Evolutionary conservation across 176 grass and related monocot species (phyloP).

Genomic region (Bolboschoenus planiculmis): DNA sequence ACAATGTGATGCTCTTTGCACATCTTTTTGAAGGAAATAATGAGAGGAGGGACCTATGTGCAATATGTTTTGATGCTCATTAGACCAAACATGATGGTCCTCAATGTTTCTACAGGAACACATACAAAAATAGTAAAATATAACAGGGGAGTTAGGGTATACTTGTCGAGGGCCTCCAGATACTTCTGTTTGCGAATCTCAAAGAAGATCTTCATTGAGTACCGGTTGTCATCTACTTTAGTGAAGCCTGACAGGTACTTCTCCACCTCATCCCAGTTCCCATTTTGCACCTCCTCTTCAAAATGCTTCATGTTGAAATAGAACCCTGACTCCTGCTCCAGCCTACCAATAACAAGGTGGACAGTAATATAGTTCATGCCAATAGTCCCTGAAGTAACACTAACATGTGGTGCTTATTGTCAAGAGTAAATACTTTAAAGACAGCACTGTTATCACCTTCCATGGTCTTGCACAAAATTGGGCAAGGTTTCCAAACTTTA

Average conservation of each 20-base stretch:
- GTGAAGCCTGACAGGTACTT: constrained; percentile 40
- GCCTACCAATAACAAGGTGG: constrained; percentile 13
- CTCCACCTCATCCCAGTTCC: constrained; percentile 45
- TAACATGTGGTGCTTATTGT: neutral
- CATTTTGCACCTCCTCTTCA: constrained; percentile 39
- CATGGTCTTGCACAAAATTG: too few species aligned
- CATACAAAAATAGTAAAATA: neutral
- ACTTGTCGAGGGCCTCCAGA: constrained; percentile 42
- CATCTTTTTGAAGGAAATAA: neutral
- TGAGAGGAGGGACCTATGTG: neutral
- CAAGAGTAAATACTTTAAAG: neutral
- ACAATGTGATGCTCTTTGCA: neutral
- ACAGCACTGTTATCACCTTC: neutral
- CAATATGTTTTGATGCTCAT: constrained; percentile 3
- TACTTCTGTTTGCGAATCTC: constrained; percentile 50
- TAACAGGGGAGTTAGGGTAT: neutral
- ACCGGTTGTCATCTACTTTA: constrained; percentile 43
- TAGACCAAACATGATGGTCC: neutral
- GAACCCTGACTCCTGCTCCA: constrained; percentile 43
- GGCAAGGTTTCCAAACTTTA: too few species aligned
- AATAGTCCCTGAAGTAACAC: neutral
- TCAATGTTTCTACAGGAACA: constrained; percentile 2
- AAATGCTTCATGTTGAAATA: constrained; percentile 52
- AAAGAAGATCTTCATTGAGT: constrained; percentile 48
- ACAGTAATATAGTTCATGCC: neutral